These are phyloP conservation scores for Aureobasidium pullulans DNA, from an alignment of 2,329 filamentous ascomycete genomes.

Conservation along the genomic window DNA sequence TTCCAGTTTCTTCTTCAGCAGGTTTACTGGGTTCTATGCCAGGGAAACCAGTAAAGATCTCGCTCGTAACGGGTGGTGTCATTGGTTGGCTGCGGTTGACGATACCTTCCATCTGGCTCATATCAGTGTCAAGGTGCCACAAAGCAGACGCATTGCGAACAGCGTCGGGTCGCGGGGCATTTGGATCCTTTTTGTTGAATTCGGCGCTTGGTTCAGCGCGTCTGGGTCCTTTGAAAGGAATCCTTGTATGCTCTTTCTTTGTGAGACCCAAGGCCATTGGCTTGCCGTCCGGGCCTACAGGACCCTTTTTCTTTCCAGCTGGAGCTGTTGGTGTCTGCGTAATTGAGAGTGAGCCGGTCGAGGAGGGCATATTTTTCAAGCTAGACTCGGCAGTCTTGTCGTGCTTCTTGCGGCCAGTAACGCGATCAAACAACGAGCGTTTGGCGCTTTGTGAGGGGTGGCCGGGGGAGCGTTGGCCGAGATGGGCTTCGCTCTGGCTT, in stretches of 20 bases:
- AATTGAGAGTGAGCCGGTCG: conserved; percentile 32
- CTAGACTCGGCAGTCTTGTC: conserved; percentile 29
- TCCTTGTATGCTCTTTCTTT: conserved; percentile 32
- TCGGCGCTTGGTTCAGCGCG: conserved; percentile 39
- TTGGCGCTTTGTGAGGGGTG: conserved; percentile 38
- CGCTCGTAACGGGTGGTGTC: conserved; percentile 52
- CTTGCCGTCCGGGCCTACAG: conserved; percentile 14
- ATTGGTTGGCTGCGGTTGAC: conserved; percentile 53
- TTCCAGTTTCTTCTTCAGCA: conserved; percentile 32
- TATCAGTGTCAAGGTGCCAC: conserved; percentile 78
- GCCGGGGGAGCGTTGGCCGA: conserved; percentile 50
- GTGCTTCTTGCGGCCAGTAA: conserved; percentile 44
- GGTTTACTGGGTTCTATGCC: conserved; percentile 17
- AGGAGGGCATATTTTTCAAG: conserved; percentile 33
- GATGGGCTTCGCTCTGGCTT: conserved; percentile 26
- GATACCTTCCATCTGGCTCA: conserved; percentile 88
- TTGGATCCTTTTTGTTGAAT: conserved; percentile 39
- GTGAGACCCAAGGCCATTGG: conserved; percentile 12
- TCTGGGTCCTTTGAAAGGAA: conserved; percentile 45
- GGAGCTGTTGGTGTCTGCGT: conserved; percentile 17
- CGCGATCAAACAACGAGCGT: conserved; percentile 46
- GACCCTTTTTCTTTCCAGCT: conserved; percentile 13
- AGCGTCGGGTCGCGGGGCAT: conserved; percentile 30
- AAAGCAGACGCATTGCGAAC: conserved; percentile 39
- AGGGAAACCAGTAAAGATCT: conserved; percentile 39